phyloP scores from a whole-genome alignment of 2,329 filamentous ascomycete genomes.

The Pleoardoris graminearum region DNA sequence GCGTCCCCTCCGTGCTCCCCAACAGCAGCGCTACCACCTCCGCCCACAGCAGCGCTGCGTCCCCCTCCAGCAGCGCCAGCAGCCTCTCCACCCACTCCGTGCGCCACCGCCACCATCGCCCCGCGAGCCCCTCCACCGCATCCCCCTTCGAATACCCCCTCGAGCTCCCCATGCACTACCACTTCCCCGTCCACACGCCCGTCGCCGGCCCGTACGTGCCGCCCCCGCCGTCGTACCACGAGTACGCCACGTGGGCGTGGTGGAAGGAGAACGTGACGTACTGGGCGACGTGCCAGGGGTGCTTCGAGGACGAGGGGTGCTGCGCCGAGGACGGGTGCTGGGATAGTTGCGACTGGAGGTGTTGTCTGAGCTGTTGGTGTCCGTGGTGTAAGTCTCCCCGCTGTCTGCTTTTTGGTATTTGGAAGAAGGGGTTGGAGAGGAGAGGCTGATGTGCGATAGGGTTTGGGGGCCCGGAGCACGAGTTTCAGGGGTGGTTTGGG shows the following conservation, averaged over 20 bases:
- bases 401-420: background rate
- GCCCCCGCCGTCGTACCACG: background rate
- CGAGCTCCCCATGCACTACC: background rate
- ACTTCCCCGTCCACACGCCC: background rate
- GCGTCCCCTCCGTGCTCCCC: too few species aligned
- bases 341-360: slow-evolving; percentile 5
- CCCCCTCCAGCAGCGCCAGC: too few species aligned
- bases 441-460: background rate
- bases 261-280: background rate
- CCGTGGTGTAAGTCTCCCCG: slow-evolving; percentile 2
- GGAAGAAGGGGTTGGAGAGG: background rate
- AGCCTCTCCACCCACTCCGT: too few species aligned
- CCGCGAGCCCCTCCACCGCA: background rate
- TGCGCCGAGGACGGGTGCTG: slow-evolving; percentile 4
- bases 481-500: background rate
- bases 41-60: too few species aligned
- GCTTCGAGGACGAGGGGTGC: slow-evolving; percentile 5
- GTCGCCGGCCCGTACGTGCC: background rate
- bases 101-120: background rate
- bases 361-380: slow-evolving; percentile 5
- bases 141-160: background rate
- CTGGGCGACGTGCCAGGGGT: background rate
- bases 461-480: background rate
- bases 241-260: background rate
- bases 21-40: too few species aligned